These are phyloP conservation scores for Jimgerdemannia lactiflua DNA, from an alignment of 192 early-diverging fungal species.

Conservation along the genomic window DNA sequence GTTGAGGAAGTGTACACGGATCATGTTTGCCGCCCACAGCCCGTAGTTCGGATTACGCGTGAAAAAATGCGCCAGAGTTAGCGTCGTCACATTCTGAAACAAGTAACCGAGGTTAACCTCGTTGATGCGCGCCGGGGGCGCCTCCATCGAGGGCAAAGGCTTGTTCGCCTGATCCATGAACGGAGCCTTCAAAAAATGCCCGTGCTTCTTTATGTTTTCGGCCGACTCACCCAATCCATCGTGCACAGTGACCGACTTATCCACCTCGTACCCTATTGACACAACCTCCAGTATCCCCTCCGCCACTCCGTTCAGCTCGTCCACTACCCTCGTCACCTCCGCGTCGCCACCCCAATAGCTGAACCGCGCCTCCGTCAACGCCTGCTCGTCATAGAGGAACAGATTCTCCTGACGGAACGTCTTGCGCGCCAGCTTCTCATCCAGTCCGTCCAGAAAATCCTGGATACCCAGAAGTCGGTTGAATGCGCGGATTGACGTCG, in stretches of 20 bases:
- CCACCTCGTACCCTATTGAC: not conserved
- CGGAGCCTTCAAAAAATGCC: conserved; percentile 8
- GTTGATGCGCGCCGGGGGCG: conserved; percentile 1
- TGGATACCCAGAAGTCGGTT: conserved; percentile 62
- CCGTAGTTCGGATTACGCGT: conserved; percentile 49
- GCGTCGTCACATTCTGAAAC: conserved; percentile 50
- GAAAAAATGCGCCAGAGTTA: conserved; percentile 52
- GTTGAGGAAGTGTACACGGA: conserved; percentile 46
- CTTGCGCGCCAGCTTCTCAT: conserved; percentile 50
- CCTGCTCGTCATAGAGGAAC: conserved; percentile 48
- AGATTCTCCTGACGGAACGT: conserved; percentile 43
- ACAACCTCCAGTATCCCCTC: conserved; percentile 10
- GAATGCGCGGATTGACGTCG: conserved; percentile 52
- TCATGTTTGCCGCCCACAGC: conserved; percentile 50
- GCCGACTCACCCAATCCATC: not conserved
- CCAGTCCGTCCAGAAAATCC: conserved; percentile 53
- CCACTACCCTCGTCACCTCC: conserved; percentile 35
- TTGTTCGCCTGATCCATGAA: conserved; percentile 11
- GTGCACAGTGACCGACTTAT: not conserved
- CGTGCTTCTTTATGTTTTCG: not conserved
- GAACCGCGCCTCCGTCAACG: conserved; percentile 42
- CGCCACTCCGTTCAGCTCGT: conserved; percentile 26
- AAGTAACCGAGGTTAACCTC: conserved; percentile 22
- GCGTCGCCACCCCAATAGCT: conserved; percentile 50
- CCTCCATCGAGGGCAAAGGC: conserved; percentile 2